Base-by-base conservation (phyloP, 2,329 filamentous ascomycete species). In the Cadophora gregata region DNA sequence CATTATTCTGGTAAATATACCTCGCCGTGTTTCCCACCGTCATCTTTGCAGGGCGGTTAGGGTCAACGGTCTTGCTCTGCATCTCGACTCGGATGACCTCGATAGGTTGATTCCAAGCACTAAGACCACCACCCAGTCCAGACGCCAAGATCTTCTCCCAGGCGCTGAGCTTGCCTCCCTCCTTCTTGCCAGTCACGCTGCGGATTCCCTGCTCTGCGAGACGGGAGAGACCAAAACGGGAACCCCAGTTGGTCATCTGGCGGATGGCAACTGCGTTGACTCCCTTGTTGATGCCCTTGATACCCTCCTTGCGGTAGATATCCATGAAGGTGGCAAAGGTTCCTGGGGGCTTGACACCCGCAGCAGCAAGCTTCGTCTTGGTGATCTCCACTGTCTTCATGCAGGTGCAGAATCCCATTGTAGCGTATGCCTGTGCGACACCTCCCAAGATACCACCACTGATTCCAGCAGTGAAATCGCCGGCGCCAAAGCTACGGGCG, bases 351-450 rank as follows among this genome's bases (percentile, higher is more conserved):
- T 93, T 93, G 73, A 90, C 88, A 75, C 96, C 96, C 51, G 88
- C 73, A 38, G 93, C 90, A 16, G 93, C 93, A 78, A 96, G 85
- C 88, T 98, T 98, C 86, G 96, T 91, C 84, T 97, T 96, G 78
- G 96, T 99, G 82, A 99, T 99, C 82, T 99, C 96, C 73, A 98
- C 96, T 71, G 96, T 99, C 90, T 99, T 99, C 96, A 99, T 99
- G 88, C 96, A 99, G 69, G 96, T 99, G 84, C 96, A 99, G 89
- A 99, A 99, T 74, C 96, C 96, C 95, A 99, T 99, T 80, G 96
- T 99, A 73, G 96, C 96, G 80, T 99, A 99, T 68, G 96, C 96
- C 84, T 99, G 96, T 56, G 95, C 96, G 67, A 99, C 89, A 86
- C 96, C 96, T 79, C 96, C 96, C 25, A 89, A 86, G 85, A 99